These are phyloP conservation scores for Arabidopsis hybrid DNA, from an alignment of 441 rosid genomes.

Conservation along the genomic window DNA sequence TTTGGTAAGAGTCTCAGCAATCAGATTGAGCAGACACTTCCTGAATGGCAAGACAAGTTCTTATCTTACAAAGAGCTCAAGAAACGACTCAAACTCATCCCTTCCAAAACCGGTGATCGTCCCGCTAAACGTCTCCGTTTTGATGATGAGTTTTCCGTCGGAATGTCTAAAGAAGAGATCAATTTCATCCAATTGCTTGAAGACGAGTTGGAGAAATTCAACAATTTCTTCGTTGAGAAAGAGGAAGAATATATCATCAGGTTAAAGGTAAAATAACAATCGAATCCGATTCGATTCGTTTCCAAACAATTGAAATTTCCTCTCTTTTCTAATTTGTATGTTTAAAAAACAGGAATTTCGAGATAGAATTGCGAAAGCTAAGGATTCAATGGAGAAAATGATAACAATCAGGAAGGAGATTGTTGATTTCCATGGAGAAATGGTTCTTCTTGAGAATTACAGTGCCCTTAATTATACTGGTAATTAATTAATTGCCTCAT, in stretches of 20 bases:
- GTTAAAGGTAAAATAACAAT: slow-evolving; percentile 59
- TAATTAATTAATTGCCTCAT: slow-evolving; percentile 20
- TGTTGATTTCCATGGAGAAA: slow-evolving; percentile 92
- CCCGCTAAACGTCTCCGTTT: slow-evolving; percentile 61
- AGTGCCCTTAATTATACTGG: slow-evolving; percentile 95
- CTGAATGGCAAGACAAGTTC: slow-evolving; percentile 90
- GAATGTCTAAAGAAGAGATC: slow-evolving; percentile 63
- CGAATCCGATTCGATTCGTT: neutral
- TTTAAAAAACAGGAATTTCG: slow-evolving; percentile 60
- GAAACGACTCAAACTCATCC: slow-evolving; percentile 74
- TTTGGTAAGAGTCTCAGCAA: slow-evolving; percentile 92
- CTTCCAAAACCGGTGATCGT: slow-evolving; percentile 48
- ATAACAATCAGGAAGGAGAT: slow-evolving; percentile 67
- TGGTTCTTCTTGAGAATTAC: slow-evolving; percentile 88
- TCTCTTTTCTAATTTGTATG: neutral
- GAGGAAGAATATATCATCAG: slow-evolving; percentile 95
- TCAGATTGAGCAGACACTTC: slow-evolving; percentile 83
- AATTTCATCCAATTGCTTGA: slow-evolving; percentile 72
- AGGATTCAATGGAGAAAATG: slow-evolving; percentile 56
- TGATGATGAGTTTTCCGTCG: slow-evolving; percentile 38
- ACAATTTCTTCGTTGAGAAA: slow-evolving; percentile 83
- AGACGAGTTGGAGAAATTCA: slow-evolving; percentile 88
- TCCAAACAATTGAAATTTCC: neutral
- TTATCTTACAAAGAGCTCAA: slow-evolving; percentile 86
- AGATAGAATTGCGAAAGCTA: slow-evolving; percentile 59